Evolutionary conservation across 805 yeast genomes (phyloP).

Genomic region (Candida methanosorbosa): DNA sequence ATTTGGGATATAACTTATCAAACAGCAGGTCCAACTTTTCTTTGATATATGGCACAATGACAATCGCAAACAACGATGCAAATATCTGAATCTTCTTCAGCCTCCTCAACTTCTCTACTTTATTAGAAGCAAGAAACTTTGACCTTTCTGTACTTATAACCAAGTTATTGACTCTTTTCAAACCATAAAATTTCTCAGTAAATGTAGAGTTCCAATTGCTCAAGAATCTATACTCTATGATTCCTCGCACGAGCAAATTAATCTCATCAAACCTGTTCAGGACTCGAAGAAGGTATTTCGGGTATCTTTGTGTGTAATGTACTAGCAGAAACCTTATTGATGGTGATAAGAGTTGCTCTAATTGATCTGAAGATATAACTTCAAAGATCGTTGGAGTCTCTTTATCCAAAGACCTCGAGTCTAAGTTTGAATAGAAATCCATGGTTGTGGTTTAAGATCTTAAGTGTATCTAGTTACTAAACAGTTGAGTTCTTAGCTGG

Average conservation of each 20-base stretch:
- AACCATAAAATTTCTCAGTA: slow-evolving; percentile 87
- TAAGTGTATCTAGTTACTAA: too few relatives aligned
- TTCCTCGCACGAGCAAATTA: slow-evolving; percentile 48
- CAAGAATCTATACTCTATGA: slow-evolving; percentile 65
- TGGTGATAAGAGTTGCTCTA: slow-evolving; percentile 71
- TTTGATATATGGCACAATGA: slow-evolving; percentile 58
- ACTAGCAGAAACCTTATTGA: slow-evolving; percentile 73
- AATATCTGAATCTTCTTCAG: slow-evolving; percentile 44
- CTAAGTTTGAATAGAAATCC: slow-evolving; percentile 77
- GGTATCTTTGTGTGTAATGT: slow-evolving; percentile 73
- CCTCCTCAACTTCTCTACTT: slow-evolving; percentile 41
- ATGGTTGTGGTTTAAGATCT: slow-evolving; percentile 28
- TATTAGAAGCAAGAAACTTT: slow-evolving; percentile 4
- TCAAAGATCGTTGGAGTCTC: slow-evolving; percentile 85
- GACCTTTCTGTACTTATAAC: slow-evolving; percentile 4
- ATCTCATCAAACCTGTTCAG: slow-evolving; percentile 74
- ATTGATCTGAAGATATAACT: slow-evolving; percentile 71
- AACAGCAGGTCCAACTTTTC: slow-evolving; percentile 60
- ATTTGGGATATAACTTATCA: slow-evolving; percentile 54
- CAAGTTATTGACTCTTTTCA: slow-evolving; percentile 47
- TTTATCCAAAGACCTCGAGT: slow-evolving; percentile 66
- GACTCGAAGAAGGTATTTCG: slow-evolving; percentile 52
- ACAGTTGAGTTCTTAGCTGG: too few relatives aligned
- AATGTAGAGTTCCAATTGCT: slow-evolving; percentile 75
- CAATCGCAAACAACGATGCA: slow-evolving; percentile 48